Evolutionary conservation across 140 eudicot species (phyloP), one percentile per base, ranked within the genome.

Genomic region (Anethum foeniculum): DNA sequence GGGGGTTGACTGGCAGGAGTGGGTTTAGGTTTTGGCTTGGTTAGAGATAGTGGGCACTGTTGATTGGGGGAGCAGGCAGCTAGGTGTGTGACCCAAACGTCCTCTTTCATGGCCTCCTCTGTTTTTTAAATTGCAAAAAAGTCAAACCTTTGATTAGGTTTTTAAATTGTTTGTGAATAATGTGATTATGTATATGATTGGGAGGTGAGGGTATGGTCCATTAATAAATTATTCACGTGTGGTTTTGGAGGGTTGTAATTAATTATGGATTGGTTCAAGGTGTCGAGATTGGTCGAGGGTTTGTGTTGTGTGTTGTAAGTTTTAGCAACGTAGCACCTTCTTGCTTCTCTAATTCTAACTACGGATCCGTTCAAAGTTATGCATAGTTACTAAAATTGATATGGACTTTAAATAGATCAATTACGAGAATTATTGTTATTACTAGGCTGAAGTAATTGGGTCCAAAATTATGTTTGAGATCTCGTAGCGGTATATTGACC

Each of bases 11-110:
- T 41, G 51, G 46, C 51, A 73, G 77, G 69, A 75, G 56, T 73
- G 77, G 56, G 77, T 43, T 73, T 73, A 73, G 77, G 77, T 73
- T 43, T 73, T 71, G 77, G 77, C 77, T 39, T 13, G 44, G 6
- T 69, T 7, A 0, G 44, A 69, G 43, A 16, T 32, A 69, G 75
- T 69, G 75, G 75, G 75, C 46, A 32, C 75, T 1, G 44, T 69
- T 28, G 18, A 36, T 15, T 69, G n/a, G 43, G 75, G 41, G 38
- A 1, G 49, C 49, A 46, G 49, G 12, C 21, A 67, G 74, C 74
- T 69, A 30, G n/a, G 8, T 0, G 10, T 69, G 25, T 14, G 69
- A n/a, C 69, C 44, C 75, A 32, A 36, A 32, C n/a, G 41, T 67
- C 73, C 41, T 9, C 0, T 28, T 67, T 32, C 41, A 28, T 68